Evolutionary conservation across 352 stramenopile genomes (phyloP).

Genomic region (Phytophthora brassicae): DNA sequence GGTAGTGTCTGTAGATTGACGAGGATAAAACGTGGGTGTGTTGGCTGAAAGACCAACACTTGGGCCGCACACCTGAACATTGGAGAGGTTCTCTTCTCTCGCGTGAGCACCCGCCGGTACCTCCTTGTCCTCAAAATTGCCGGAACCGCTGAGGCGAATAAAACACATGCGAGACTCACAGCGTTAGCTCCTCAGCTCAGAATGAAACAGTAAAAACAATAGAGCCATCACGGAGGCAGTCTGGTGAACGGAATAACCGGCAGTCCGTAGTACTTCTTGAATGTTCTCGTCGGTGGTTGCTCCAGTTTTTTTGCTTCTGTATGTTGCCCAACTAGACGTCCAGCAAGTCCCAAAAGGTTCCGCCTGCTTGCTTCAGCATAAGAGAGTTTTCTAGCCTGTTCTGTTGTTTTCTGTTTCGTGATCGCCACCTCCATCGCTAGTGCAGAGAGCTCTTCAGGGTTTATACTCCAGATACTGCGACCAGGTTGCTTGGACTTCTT

Average conservation of each 20-base stretch:
- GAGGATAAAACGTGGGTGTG: constrained; percentile 47
- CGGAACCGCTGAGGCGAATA: constrained; percentile 6
- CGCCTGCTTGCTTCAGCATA: constrained; percentile 30
- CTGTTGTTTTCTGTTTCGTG: constrained; percentile 2
- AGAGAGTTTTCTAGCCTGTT: constrained; percentile 11
- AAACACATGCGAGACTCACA: constrained; percentile 2
- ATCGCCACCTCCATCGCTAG: constrained; percentile 21
- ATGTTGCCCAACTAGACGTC: background rate
- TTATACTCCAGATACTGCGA: constrained; percentile 40
- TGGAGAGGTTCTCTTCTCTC: background rate
- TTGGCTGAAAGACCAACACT: constrained; percentile 38
- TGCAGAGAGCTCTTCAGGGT: constrained; percentile 30
- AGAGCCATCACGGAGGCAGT: background rate
- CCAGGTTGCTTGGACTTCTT: background rate
- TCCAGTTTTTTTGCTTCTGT: background rate
- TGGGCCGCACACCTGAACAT: constrained; percentile 20
- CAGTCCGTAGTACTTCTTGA: constrained; percentile 40
- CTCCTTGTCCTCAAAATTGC: constrained; percentile 14
- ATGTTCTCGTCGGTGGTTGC: background rate
- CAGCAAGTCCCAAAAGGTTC: constrained; percentile 4
- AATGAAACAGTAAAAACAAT: background rate
- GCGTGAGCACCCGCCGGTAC: background rate
- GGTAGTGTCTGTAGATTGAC: constrained; percentile 27
- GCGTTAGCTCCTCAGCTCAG: background rate
- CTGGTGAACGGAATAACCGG: constrained; percentile 18